Evolutionary conservation across 208 protist genomes (phyloP).

Genomic region (Wallacemonas sp.): DNA sequence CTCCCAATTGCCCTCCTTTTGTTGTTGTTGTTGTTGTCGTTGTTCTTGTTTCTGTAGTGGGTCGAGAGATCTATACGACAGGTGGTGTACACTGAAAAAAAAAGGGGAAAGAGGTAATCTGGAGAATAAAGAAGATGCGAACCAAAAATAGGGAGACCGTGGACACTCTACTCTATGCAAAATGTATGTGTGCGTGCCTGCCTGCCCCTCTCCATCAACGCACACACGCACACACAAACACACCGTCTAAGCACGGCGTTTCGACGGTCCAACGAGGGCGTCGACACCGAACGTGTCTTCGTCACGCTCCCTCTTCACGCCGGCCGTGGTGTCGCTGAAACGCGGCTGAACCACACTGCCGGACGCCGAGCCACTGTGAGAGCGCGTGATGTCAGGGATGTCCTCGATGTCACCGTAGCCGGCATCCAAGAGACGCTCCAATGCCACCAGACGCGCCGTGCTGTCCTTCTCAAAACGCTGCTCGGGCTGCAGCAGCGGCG

Average conservation of each 20-base stretch:
- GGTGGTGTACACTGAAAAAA: too few relatives aligned
- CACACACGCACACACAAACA: too few relatives aligned
- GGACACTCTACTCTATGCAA: neutral
- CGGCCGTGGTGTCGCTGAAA: neutral
- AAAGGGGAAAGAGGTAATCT: too few relatives aligned
- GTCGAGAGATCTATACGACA: too few relatives aligned
- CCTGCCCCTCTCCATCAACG: neutral
- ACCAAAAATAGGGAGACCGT: too few relatives aligned
- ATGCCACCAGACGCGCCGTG: neutral
- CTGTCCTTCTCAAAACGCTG: conserved; percentile 22
- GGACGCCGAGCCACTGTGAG: neutral
- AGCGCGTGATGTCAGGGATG: conserved; percentile 1
- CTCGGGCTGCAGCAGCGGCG: conserved; percentile 13
- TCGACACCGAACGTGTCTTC: conserved; percentile 61
- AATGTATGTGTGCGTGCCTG: neutral
- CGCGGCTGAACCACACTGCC: neutral
- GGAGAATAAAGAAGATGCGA: too few relatives aligned
- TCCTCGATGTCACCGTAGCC: conserved; percentile 11
- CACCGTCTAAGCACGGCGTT: conserved; percentile 16
- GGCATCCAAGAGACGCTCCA: conserved; percentile 5
- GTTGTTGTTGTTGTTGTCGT: too few relatives aligned
- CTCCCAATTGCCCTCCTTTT: too few relatives aligned
- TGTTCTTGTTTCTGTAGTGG: too few relatives aligned
- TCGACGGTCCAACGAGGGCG: conserved; percentile 41
- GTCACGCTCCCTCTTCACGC: conserved; percentile 53